These are phyloP conservation scores for Leishmania mexicana DNA, from an alignment of 208 protist genomes.

Conservation along the genomic window DNA sequence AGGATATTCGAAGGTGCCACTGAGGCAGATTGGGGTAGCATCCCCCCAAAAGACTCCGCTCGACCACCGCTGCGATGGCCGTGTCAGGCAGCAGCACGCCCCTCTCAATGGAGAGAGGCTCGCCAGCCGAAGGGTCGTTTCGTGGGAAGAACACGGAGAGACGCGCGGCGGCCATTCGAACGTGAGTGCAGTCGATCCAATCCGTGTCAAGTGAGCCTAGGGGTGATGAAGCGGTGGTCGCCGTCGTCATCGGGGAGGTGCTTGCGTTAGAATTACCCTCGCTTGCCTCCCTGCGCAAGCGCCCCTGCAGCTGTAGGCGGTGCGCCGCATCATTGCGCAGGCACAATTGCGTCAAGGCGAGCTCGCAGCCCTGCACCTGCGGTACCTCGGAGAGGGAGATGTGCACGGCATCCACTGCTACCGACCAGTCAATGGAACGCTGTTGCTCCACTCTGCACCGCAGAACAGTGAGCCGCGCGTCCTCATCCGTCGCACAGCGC, in stretches of 20 bases:
- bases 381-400: conserved; percentile 28
- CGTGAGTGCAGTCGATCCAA: conserved; percentile 29
- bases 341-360: conserved; percentile 4
- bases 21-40: conserved; percentile 18
- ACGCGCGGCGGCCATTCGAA: conserved; percentile 2
- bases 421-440: conserved; percentile 27
- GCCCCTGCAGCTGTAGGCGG: conserved; percentile 20
- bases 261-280: too few relatives aligned
- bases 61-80: conserved; percentile 17
- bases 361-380: conserved; percentile 27
- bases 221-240: neutral
- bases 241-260: neutral
- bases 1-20: conserved; percentile 20
- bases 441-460: conserved; percentile 27
- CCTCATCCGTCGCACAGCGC: conserved; percentile 15
- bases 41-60: conserved; percentile 22
- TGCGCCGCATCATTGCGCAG: conserved; percentile 27
- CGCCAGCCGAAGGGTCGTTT: neutral
- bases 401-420: conserved; percentile 19
- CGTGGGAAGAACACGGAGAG: conserved; percentile 21
- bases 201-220: conserved; percentile 19
- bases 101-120: neutral
- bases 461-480: conserved; percentile 21
- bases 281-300: neutral
- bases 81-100: conserved; percentile 8